phyloP scores from a whole-genome alignment of 345 rosid genomes.

The Geranium rotundifolium region DNA sequence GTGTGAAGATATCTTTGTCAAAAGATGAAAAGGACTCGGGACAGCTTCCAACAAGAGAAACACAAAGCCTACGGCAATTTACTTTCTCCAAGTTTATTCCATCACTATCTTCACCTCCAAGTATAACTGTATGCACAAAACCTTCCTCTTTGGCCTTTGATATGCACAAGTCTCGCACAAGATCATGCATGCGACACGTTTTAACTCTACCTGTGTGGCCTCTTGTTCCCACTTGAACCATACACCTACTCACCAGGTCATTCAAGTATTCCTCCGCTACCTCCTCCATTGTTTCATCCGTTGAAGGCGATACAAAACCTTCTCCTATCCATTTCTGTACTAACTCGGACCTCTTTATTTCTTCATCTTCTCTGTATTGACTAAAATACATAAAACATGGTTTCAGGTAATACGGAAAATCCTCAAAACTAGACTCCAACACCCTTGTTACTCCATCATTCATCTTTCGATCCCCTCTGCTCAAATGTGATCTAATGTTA shows the following conservation, averaged over 20 bases:
- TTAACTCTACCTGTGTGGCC: too few relatives aligned
- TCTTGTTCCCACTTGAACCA: constrained; percentile 18
- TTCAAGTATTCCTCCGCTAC: constrained; percentile 17
- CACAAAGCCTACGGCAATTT: too few relatives aligned
- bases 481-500: too few relatives aligned
- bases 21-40: too few relatives aligned
- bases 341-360: constrained; percentile 10
- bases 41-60: too few relatives aligned
- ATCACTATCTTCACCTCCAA: neutral
- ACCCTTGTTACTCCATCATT: too few relatives aligned
- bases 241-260: constrained; percentile 16
- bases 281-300: constrained; percentile 9
- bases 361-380: constrained; percentile 19
- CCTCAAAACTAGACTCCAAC: too few relatives aligned
- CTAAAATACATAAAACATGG: constrained; percentile 23
- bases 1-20: too few relatives aligned
- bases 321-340: constrained; percentile 33
- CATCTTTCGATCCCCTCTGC: too few relatives aligned
- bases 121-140: constrained; percentile 10
- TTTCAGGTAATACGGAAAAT: constrained; percentile 18
- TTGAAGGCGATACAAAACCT: constrained; percentile 20
- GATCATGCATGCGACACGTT: too few relatives aligned
- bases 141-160: constrained; percentile 2
- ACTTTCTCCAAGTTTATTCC: too few relatives aligned
- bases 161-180: too few relatives aligned